Conservation (phyloP, 192 early-diverging fungal species). For the Geranomyces michiganensis region DNA sequence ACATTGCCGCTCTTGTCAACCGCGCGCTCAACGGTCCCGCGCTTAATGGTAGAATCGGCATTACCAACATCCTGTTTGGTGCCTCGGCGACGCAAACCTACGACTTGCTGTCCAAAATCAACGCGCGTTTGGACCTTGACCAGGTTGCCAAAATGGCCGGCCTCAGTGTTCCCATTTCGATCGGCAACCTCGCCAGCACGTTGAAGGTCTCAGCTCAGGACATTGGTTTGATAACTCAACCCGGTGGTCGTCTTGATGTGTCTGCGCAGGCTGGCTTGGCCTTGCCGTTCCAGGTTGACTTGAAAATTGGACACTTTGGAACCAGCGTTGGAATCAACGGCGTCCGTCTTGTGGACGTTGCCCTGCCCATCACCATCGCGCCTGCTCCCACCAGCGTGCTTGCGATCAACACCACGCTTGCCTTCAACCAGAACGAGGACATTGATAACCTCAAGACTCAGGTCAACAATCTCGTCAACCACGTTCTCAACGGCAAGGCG, state of each 20-base stretch:
- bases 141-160: constrained; percentile 22
- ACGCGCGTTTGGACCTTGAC: constrained; percentile 23
- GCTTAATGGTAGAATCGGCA: constrained; percentile 5
- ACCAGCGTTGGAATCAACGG: constrained; percentile 20
- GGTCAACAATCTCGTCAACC: constrained; percentile 31
- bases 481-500: constrained; percentile 14
- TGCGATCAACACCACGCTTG: constrained; percentile 13
- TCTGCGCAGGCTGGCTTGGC: constrained; percentile 14
- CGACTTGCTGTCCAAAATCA: constrained; percentile 24
- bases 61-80: constrained; percentile 25
- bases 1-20: constrained; percentile 21
- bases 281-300: constrained; percentile 25
- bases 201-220: neutral
- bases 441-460: neutral
- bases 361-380: constrained; percentile 7
- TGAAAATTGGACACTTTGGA: constrained; percentile 27
- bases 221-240: constrained; percentile 7
- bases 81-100: constrained; percentile 17
- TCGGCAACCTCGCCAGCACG: constrained; percentile 13
- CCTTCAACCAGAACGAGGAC: constrained; percentile 21
- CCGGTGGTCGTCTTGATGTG: constrained; percentile 9
- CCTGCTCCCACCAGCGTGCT: constrained; percentile 1
- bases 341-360: neutral
- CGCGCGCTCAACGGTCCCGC: constrained; percentile 13
- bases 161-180: constrained; percentile 22